A percentile compares a stretch with the other conserved stretches of the same genome.
These are phyloP conservation scores for Nicotiana benthamiana DNA, from an alignment of 257 asterid genomes.

Conservation along the genomic window DNA sequence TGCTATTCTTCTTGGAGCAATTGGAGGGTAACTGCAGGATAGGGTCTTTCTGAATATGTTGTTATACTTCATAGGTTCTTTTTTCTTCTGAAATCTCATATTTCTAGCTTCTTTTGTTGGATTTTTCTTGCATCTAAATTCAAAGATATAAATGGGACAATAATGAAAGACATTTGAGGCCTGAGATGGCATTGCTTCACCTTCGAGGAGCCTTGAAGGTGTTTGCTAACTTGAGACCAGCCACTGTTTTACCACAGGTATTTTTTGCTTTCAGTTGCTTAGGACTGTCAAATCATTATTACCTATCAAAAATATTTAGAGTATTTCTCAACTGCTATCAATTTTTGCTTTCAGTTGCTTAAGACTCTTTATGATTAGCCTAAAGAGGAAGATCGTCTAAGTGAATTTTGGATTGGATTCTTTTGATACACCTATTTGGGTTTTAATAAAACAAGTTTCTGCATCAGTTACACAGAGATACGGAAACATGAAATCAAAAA, in stretches of 20 bases:
- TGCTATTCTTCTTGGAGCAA: conserved; percentile 97
- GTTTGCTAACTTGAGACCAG: conserved; percentile 96
- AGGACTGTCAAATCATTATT: background rate
- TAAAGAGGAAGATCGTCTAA: background rate
- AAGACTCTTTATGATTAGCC: no score
- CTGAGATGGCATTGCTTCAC: conserved; percentile 97
- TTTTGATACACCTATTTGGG: background rate
- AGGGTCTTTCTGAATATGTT: background rate
- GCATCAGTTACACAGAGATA: background rate
- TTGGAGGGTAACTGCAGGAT: conserved; percentile 67
- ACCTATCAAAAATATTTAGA: background rate
- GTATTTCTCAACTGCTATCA: background rate
- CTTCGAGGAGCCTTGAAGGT: conserved; percentile 88
- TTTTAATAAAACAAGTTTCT: background rate
- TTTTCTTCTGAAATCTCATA: background rate
- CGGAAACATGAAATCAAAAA: background rate
- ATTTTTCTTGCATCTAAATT: background rate
- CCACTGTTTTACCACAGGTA: conserved; percentile 93
- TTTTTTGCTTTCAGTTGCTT: background rate
- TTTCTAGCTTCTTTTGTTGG: background rate
- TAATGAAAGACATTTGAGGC: conserved; percentile 91
- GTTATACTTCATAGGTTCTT: background rate
- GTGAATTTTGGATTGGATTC: background rate
- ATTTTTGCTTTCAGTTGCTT: no score
- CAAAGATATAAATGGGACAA: conserved; percentile 94